These are phyloP conservation scores for Chytriomyces sp. DNA, from an alignment of 192 early-diverging fungal species.

Conservation along the genomic window DNA sequence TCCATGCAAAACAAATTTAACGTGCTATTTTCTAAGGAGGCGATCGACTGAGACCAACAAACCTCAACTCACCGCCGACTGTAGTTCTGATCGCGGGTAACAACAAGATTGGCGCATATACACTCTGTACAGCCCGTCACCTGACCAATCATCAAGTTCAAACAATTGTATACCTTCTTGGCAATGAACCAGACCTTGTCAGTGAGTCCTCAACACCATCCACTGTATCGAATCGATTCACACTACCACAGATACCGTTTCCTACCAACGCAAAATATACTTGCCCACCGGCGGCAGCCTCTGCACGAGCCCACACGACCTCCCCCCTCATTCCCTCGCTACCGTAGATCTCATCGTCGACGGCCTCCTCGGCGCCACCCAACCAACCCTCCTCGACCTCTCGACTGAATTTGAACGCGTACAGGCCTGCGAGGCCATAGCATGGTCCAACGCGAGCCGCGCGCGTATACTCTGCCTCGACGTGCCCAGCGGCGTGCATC, in stretches of 20 bases:
- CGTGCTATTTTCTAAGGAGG: constrained; percentile 39
- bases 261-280: constrained; percentile 48
- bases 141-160: constrained; percentile 77
- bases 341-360: constrained; percentile 74
- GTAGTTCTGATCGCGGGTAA: constrained; percentile 77
- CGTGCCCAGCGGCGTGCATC: constrained; percentile 69
- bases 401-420: constrained; percentile 45
- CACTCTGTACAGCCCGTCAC: constrained; percentile 72
- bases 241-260: no score
- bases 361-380: constrained; percentile 63
- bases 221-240: background rate
- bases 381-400: constrained; percentile 59
- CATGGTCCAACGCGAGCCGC: constrained; percentile 70
- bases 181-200: constrained; percentile 43
- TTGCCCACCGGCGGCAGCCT: constrained; percentile 56
- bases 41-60: constrained; percentile 69
- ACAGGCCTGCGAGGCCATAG: constrained; percentile 60
- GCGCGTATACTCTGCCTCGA: constrained; percentile 62
- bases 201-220: constrained; percentile 19
- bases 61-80: constrained; percentile 72
- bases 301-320: constrained; percentile 46
- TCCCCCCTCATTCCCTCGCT: constrained; percentile 54
- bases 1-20: constrained; percentile 66
- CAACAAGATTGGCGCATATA: constrained; percentile 72
- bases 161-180: constrained; percentile 57